Conservation (phyloP, 2,329 filamentous ascomycete species). For the Epichloe sylvatica region DNA sequence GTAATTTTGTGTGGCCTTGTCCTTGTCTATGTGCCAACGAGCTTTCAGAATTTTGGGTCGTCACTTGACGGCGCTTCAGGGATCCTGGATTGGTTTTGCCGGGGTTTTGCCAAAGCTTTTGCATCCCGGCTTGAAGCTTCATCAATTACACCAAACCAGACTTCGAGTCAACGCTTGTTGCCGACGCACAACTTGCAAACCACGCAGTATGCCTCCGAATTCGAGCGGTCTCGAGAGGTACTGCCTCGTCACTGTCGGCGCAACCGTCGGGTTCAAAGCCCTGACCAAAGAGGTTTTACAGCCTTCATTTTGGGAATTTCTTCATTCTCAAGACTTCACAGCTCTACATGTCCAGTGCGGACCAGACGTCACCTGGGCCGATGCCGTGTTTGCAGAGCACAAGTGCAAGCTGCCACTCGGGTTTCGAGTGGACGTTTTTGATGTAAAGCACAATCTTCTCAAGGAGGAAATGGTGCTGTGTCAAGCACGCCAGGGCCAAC, state of each 20-base stretch:
- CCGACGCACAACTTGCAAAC: background rate
- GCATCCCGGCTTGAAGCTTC: background rate
- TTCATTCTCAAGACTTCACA: conserved; percentile 50
- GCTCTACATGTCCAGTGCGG: conserved; percentile 72
- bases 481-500: conserved; percentile 30
- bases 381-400: conserved; percentile 8
- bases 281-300: conserved; percentile 55
- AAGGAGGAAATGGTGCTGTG: conserved; percentile 40
- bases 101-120: conserved; percentile 1
- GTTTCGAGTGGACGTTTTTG: conserved; percentile 19
- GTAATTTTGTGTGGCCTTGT: background rate
- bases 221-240: conserved; percentile 14
- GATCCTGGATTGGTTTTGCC: background rate
- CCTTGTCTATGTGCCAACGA: background rate
- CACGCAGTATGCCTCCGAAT: conserved; percentile 3
- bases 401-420: conserved; percentile 13
- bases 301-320: conserved; percentile 45
- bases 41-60: conserved; percentile 18
- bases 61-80: background rate
- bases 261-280: conserved; percentile 68
- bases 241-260: conserved; percentile 84
- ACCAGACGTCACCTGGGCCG: conserved; percentile 36
- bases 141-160: too few relatives aligned
- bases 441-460: conserved; percentile 20
- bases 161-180: background rate